Evolutionary conservation across 2,329 filamentous ascomycete genomes (phyloP).

Genomic region (Arthrobotrys musiformis): DNA sequence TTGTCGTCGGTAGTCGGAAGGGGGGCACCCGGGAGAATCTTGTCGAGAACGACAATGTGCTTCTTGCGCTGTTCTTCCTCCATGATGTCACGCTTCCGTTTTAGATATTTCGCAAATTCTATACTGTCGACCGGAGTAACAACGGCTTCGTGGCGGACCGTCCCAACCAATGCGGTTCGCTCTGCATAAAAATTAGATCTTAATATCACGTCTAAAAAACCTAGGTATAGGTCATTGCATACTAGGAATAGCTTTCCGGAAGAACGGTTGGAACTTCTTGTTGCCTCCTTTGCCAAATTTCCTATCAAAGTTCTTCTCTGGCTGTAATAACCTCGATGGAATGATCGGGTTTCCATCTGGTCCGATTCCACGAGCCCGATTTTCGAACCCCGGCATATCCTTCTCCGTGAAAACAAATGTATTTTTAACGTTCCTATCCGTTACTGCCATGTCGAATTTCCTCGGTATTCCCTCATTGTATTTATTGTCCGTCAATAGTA

Average conservation of each 20-base stretch:
- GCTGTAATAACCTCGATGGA: constrained; percentile 58
- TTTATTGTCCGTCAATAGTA: constrained; percentile 57
- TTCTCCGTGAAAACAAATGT: constrained; percentile 95
- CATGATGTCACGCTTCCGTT: constrained; percentile 63
- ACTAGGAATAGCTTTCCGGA: constrained; percentile 80
- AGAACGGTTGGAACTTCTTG: constrained; percentile 72
- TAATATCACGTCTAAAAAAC: neutral
- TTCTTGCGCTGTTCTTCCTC: constrained; percentile 67
- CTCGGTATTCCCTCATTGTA: constrained; percentile 82
- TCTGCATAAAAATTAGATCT: constrained; percentile 66
- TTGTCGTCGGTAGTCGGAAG: constrained; percentile 57
- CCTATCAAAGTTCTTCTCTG: constrained; percentile 56
- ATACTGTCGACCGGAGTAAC: constrained; percentile 62
- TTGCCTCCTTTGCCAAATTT: constrained; percentile 33
- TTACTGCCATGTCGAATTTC: constrained; percentile 84
- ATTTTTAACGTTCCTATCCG: constrained; percentile 76
- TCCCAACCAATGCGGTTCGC: constrained; percentile 79
- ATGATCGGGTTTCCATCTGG: constrained; percentile 60
- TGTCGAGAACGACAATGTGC: constrained; percentile 67
- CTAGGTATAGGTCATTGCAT: constrained; percentile 61
- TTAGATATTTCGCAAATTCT: constrained; percentile 64
- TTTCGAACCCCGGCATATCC: constrained; percentile 80
- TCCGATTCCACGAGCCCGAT: constrained; percentile 60
- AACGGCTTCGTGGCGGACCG: constrained; percentile 74
- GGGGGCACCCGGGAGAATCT: constrained; percentile 66